Conservation (phyloP, 257 asterid species). For the Rubia yunnanensis region DNA sequence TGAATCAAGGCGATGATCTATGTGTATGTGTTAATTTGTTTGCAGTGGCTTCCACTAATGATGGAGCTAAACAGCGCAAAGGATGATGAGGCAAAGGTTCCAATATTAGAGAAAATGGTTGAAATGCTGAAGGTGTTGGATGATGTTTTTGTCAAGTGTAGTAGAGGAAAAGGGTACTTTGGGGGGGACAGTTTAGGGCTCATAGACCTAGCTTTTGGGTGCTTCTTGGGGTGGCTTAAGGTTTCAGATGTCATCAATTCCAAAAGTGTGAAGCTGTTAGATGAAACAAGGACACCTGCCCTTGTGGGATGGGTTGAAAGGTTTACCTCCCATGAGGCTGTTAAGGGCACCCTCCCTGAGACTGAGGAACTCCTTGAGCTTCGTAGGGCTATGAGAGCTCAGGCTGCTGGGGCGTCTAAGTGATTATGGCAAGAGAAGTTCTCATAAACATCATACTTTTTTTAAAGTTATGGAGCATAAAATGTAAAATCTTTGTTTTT, state of each 20-base stretch:
- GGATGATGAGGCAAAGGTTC: slow-evolving; percentile 12
- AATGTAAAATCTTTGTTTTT: no score
- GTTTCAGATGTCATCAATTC: slow-evolving; percentile 18
- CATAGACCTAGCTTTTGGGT: slow-evolving; percentile 38
- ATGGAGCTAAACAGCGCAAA: background rate
- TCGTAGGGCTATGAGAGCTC: slow-evolving; percentile 2
- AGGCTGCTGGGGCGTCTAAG: background rate
- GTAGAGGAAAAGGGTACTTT: slow-evolving; percentile 33
- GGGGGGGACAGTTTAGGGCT: slow-evolving; percentile 44
- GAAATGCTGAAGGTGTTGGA: slow-evolving; percentile 23
- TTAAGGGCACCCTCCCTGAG: slow-evolving; percentile 21
- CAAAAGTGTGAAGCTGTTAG: slow-evolving; percentile 15
- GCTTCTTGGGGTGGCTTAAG: slow-evolving; percentile 30
- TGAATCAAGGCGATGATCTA: no score
- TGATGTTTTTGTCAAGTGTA: slow-evolving; percentile 22
- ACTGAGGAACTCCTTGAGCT: slow-evolving; percentile 17
- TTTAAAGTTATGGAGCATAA: no score
- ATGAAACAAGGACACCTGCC: slow-evolving; percentile 24
- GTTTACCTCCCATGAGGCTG: slow-evolving; percentile 18
- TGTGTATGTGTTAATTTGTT: background rate
- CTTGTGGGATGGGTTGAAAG: slow-evolving; percentile 27
- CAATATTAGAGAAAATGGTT: slow-evolving; percentile 8
- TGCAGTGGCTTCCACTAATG: slow-evolving; percentile 2
- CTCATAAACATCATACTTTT: no score
- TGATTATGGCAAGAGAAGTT: no score